Percentiles rank a stretch among this genome's conserved stretches.
Conservation (phyloP, 1,139 yeast species). For the Blastobotrys elegans region DNA sequence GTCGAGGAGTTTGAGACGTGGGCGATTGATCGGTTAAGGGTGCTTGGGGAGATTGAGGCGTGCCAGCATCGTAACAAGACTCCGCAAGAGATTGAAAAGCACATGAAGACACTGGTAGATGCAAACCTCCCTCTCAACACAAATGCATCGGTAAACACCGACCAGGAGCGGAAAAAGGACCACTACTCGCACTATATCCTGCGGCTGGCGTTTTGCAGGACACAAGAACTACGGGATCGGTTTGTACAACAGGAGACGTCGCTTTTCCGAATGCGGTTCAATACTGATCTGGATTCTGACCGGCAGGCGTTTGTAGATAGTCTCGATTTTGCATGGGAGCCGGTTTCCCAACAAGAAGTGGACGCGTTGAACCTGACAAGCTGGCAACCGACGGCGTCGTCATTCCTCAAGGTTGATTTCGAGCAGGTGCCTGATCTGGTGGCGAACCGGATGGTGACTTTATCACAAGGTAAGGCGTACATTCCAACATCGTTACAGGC, state of each 20-base stretch:
- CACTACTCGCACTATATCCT: constrained; percentile 87
- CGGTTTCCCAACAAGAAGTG: constrained; percentile 62
- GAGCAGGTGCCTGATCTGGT: constrained; percentile 77
- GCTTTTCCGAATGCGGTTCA: constrained; percentile 69
- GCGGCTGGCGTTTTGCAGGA: constrained; percentile 82
- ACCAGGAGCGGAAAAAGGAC: constrained; percentile 70
- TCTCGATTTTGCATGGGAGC: constrained; percentile 58
- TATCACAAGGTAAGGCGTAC: constrained; percentile 70
- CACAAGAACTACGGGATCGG: constrained; percentile 73
- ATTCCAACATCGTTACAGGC: constrained; percentile 80
- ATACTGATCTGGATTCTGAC: constrained; percentile 60
- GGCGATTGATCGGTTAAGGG: constrained; percentile 88
- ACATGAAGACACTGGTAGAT: constrained; percentile 60
- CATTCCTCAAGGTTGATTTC: constrained; percentile 71
- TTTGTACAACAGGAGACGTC: constrained; percentile 72
- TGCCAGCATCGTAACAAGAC: constrained; percentile 61
- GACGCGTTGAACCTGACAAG: constrained; percentile 46
- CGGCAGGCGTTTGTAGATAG: constrained; percentile 62
- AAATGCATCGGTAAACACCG: constrained; percentile 16
- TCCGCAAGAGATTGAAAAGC: constrained; percentile 57
- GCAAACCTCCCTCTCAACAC: constrained; percentile 60
- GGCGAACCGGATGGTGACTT: constrained; percentile 59
- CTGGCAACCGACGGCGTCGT: constrained; percentile 22
- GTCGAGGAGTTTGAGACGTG: constrained; percentile 88
- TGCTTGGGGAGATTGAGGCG: constrained; percentile 80